A percentile compares a stretch with the other conserved stretches of the same genome.
Evolutionary conservation across 1,284 basidiomycete genomes (phyloP).

Genomic region (Paramarasmius palmivorus): DNA sequence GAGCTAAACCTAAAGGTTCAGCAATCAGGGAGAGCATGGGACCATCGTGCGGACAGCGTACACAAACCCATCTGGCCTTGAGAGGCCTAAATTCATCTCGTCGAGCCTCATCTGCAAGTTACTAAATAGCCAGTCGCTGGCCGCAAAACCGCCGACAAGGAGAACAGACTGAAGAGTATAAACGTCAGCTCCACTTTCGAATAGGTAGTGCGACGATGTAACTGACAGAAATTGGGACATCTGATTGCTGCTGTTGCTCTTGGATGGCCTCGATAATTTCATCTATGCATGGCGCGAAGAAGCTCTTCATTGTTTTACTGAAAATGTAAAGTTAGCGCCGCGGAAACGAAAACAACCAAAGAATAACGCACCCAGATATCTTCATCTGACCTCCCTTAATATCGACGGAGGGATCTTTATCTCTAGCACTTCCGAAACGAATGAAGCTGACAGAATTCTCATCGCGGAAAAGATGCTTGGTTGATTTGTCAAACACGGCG

Average conservation of each 20-base stretch:
- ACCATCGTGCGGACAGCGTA: too few relatives aligned
- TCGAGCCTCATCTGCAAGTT: conserved; percentile 35
- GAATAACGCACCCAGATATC: conserved; percentile 33
- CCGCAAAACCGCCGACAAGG: conserved; percentile 49
- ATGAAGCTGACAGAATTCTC: conserved; percentile 34
- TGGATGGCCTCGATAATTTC: conserved; percentile 33
- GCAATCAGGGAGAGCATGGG: too few relatives aligned
- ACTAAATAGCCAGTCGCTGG: conserved; percentile 48
- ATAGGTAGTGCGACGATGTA: too few relatives aligned
- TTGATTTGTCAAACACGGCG: conserved; percentile 37
- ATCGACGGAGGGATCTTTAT: conserved; percentile 33
- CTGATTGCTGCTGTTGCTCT: conserved; percentile 27
- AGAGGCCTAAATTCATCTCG: conserved; percentile 27
- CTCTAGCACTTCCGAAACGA: conserved; percentile 38
- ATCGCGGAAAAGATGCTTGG: conserved; percentile 41
- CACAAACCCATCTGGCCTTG: conserved; percentile 41
- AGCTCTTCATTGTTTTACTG: conserved; percentile 33
- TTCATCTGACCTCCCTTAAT: conserved; percentile 43
- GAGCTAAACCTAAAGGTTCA: too few relatives aligned
- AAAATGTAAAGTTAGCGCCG: too few relatives aligned
- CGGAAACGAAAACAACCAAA: neutral
- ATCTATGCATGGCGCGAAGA: conserved; percentile 40
- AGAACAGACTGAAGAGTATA: conserved; percentile 29
- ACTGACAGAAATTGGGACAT: conserved; percentile 19
- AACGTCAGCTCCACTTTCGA: neutral